Base-by-base conservation (phyloP, 768 basidiomycete genomes). In the Astraeus odoratus region DNA sequence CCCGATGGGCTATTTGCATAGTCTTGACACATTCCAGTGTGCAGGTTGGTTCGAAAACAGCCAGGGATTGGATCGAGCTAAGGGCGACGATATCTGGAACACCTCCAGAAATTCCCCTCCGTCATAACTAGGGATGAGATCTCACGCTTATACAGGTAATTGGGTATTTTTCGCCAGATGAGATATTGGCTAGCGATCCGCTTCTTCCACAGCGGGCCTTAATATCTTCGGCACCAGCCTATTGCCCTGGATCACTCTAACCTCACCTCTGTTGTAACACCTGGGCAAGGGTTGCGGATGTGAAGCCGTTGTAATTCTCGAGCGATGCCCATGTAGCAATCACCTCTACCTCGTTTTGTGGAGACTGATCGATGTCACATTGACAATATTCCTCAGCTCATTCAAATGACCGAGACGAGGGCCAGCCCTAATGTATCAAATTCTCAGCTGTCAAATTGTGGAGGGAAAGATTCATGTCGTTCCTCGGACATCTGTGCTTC, bases 261-360 rank as follows among this genome's bases (percentile, higher is more conserved):
- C 19, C 36, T 37, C 18, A 22, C 18, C 20, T 3, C 23, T 16
- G 12, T 19, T 20, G n/a, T 18, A 16, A 7, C 16, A 26, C 10
- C 4, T 41, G 39, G 39, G 39, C 39, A 41, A 41, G 39, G 39
- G 39, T 26, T 41, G 8, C 39, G 39, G 26, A 41, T 20, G 39
- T 41, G 39, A 27, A 29, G n/a, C 39, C 39, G 26, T 16, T 41
- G n/a, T 25, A 41, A 27, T 19, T 41, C 26, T 13, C 29, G 16
- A 27, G 24, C 15, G 27, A 29, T 19, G n/a, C 27, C 26, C 39
- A 41, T n/a, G 26, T n/a, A 18, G n/a, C 39, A 29, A 18, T 18
- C 26, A 16, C 29, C 25, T 18, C n/a, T n/a, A 26, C 39, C 26
- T 29, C 27, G 39, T 27, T 41, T 27, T 20, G 16, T 41, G 27